Conservation (phyloP, 1,284 basidiomycete genomes). For the Ceratobasidium sp. region DNA sequence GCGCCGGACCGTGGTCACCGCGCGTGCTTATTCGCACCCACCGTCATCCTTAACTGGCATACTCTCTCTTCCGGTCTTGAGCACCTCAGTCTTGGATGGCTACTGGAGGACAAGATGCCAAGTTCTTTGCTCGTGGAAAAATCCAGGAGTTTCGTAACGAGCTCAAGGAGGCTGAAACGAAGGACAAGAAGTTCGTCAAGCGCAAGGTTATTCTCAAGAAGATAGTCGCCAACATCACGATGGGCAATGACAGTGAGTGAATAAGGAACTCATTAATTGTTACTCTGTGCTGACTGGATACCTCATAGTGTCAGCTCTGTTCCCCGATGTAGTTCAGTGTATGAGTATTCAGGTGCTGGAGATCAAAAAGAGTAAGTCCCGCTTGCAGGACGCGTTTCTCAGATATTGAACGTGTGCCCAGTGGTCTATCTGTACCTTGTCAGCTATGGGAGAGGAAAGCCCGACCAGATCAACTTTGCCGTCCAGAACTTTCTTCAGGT, state of each 20-base stretch:
- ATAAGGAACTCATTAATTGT: constrained; percentile 19
- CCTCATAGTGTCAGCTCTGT: constrained; percentile 88
- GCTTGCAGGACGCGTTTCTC: constrained; percentile 43
- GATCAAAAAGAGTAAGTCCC: constrained; percentile 94
- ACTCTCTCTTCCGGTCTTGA: constrained; percentile 22
- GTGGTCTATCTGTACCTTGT: constrained; percentile 95
- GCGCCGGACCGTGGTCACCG: constrained; percentile 39
- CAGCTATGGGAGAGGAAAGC: constrained; percentile 90
- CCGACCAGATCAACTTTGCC: constrained; percentile 88
- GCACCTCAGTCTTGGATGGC: constrained; percentile 45
- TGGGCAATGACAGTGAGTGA: constrained; percentile 91
- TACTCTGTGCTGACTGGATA: constrained; percentile 13
- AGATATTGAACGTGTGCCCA: constrained; percentile 56
- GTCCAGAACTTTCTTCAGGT: constrained; percentile 92
- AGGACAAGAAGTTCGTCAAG: constrained; percentile 94
- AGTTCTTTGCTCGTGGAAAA: constrained; percentile 91
- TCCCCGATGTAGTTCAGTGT: constrained; percentile 90
- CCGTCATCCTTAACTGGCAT: constrained; percentile 7
- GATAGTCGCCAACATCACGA: constrained; percentile 95
- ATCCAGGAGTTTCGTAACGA: constrained; percentile 83
- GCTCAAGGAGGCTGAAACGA: constrained; percentile 87
- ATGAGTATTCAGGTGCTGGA: constrained; percentile 90
- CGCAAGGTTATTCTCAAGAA: constrained; percentile 94
- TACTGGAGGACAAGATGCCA: constrained; percentile 79
- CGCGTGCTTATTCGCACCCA: constrained; percentile 22